These are phyloP conservation scores for Globisporangium apiculatum DNA, from an alignment of 352 stramenopile species.

Conservation along the genomic window DNA sequence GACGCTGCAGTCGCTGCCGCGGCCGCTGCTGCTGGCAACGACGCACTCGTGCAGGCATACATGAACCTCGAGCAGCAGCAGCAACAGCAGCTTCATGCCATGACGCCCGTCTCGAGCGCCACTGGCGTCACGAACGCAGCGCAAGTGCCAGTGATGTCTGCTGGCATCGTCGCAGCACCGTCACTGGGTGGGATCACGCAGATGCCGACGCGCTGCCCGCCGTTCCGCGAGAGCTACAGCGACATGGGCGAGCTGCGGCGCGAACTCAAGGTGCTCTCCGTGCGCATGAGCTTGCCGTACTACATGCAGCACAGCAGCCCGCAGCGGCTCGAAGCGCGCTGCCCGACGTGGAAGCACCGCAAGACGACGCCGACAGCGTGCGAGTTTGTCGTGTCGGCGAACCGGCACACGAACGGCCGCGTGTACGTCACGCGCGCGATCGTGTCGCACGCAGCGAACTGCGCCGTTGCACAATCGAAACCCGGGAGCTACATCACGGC, in stretches of 20 bases:
- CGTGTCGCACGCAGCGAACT: slow-evolving; percentile 35
- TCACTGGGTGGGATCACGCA: not conserved
- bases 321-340: slow-evolving; percentile 68
- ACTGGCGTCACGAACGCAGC: not conserved
- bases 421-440: slow-evolving; percentile 67
- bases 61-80: slow-evolving; percentile 8
- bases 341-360: slow-evolving; percentile 66
- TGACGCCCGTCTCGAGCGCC: too few species aligned
- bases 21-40: slow-evolving; percentile 5
- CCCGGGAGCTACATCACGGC: slow-evolving; percentile 46
- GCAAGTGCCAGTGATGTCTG: too few species aligned
- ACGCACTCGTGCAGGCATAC: slow-evolving; percentile 15
- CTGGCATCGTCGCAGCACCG: too few species aligned
- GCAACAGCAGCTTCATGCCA: not conserved
- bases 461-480: slow-evolving; percentile 38
- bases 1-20: slow-evolving; percentile 5
- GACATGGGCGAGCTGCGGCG: slow-evolving; percentile 71
- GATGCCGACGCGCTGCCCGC: slow-evolving; percentile 26
- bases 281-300: slow-evolving; percentile 63
- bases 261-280: slow-evolving; percentile 68
- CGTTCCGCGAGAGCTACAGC: slow-evolving; percentile 64
- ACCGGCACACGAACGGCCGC: slow-evolving; percentile 66
- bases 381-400: slow-evolving; percentile 70
- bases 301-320: slow-evolving; percentile 83
- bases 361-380: slow-evolving; percentile 41